Percentiles rank a stretch among this genome's conserved stretches.
Conservation (phyloP, 2,329 filamentous ascomycete genomes). For the Alternaria ventricosa region DNA sequence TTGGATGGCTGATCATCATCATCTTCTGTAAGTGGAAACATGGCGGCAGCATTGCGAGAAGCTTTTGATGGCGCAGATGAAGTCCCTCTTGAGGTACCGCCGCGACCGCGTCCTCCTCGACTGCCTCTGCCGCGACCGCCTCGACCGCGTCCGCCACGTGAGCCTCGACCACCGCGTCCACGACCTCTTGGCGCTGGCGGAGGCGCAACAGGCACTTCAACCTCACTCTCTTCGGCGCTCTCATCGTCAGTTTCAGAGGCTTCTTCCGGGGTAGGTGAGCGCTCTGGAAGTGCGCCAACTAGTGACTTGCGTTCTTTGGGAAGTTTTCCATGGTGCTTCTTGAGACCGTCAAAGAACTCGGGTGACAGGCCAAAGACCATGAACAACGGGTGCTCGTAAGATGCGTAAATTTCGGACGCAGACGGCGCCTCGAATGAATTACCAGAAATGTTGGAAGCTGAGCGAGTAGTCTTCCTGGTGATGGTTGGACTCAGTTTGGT, state of each 20-base stretch:
- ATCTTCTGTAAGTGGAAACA: conserved; percentile 43
- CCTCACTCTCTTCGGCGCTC: conserved; percentile 32
- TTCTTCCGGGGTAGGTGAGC: conserved; percentile 25
- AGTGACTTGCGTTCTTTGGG: conserved; percentile 30
- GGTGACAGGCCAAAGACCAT: conserved; percentile 44
- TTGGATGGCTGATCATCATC: conserved; percentile 46
- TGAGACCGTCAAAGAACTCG: conserved; percentile 42
- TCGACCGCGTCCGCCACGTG: conserved; percentile 37
- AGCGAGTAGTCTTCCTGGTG: conserved; percentile 45
- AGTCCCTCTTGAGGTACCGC: conserved; percentile 24
- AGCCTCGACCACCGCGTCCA: conserved; percentile 37
- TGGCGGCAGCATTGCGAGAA: conserved; percentile 41
- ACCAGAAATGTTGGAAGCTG: conserved; percentile 45
- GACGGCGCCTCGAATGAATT: conserved; percentile 37
- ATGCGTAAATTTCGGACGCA: conserved; percentile 37
- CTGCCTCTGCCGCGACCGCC: conserved; percentile 36
- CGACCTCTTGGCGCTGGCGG: conserved; percentile 32
- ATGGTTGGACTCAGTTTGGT: conserved; percentile 33
- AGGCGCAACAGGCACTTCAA: conserved; percentile 24
- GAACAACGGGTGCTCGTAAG: conserved; percentile 41
- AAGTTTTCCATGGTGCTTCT: conserved; percentile 36
- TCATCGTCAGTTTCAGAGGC: conserved; percentile 29
- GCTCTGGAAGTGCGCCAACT: conserved; percentile 17
- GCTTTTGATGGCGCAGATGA: conserved; percentile 40
- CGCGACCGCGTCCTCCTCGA: conserved; percentile 38